Percentiles rank a stretch among this genome's conserved stretches.
phyloP scores from a whole-genome alignment of 2,329 filamentous ascomycete species.

The Microcyclospora tardicrescens region DNA sequence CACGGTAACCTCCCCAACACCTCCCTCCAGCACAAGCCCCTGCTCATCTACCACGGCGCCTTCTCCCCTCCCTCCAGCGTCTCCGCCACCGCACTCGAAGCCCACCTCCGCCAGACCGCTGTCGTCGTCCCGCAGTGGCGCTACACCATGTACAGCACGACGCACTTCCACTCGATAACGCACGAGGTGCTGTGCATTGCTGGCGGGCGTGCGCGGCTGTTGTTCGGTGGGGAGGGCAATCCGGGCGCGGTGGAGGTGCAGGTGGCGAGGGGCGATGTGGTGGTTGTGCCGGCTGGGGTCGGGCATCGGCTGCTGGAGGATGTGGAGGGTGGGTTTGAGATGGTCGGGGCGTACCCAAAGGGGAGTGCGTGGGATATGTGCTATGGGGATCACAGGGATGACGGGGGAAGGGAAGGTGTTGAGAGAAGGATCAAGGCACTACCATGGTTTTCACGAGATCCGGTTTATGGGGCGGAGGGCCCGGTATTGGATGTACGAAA shows the following conservation, averaged over 20 bases:
- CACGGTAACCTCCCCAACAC: constrained; percentile 50
- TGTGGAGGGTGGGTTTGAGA: constrained; percentile 43
- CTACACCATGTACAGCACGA: constrained; percentile 54
- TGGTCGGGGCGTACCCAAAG: constrained; percentile 54
- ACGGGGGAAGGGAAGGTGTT: constrained; percentile 25
- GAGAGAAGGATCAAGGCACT: constrained; percentile 36
- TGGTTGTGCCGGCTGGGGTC: constrained; percentile 54
- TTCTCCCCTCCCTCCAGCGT: constrained; percentile 31
- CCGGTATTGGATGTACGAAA: constrained; percentile 33
- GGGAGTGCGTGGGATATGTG: constrained; percentile 57
- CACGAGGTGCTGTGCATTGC: constrained; percentile 54
- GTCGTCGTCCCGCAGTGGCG: constrained; percentile 53
- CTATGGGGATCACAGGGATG: constrained; percentile 48
- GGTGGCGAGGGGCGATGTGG: constrained; percentile 47
- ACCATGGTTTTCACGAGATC: constrained; percentile 48
- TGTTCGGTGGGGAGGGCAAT: constrained; percentile 54
- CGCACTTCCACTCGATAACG: constrained; percentile 54
- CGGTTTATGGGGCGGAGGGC: constrained; percentile 44
- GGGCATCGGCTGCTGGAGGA: constrained; percentile 51
- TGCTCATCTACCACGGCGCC: constrained; percentile 52
- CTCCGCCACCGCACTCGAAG: constrained; percentile 40
- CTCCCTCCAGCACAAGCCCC: constrained; percentile 47
- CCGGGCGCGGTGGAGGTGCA: constrained; percentile 41
- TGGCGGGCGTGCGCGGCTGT: constrained; percentile 45
- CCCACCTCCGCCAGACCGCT: constrained; percentile 40